Evolutionary conservation across 108 stramenopile genomes (phyloP), one percentile per base, ranked within the genome.

Genomic region (Nitzschia sp.): DNA sequence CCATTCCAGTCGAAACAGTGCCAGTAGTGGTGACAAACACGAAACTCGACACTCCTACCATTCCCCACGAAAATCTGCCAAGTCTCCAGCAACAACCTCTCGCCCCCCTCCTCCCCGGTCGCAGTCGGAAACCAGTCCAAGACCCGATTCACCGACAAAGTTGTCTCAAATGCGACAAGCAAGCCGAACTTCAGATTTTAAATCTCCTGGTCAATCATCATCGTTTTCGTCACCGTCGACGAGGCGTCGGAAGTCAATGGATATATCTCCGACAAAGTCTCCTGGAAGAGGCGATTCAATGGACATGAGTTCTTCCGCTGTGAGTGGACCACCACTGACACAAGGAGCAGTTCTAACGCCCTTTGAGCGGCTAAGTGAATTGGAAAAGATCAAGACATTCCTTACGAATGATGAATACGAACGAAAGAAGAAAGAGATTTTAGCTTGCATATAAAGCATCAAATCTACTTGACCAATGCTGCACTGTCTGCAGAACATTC

Each of bases 401-500:
- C 21, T 69, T 1, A 69, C 27, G 1, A 30, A 44, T 4, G 68
- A 58, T 21, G 68, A 69, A 46, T 69, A 69, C 45, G 45, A 69
- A 16, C 22, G 32, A 29, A 69, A 69, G 45, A 32, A 38, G 26
- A 34, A 34, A 28, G 68, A 56, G 34, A 69, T 69, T 33, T 31
- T 69, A 2, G 68, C 68, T 26, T 69, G 57, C 29, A 58, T 69
- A 8, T 69, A 59, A 58, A 34, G 45, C 2, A 21, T 46, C 45
- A 46, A 46, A 2, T 21, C 2, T n/a, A n/a, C n/a, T n/a, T n/a
- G n/a, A n/a, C n/a, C n/a, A n/a, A n/a, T n/a, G n/a, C n/a, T n/a
- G n/a, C n/a, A n/a, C n/a, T n/a, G n/a, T n/a, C n/a, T n/a, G n/a
- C n/a, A n/a, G n/a, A n/a, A n/a, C n/a, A n/a, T n/a, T n/a, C n/a